Base-by-base conservation (phyloP, 352 stramenopile species). In the Globisporangium radiosum region DNA sequence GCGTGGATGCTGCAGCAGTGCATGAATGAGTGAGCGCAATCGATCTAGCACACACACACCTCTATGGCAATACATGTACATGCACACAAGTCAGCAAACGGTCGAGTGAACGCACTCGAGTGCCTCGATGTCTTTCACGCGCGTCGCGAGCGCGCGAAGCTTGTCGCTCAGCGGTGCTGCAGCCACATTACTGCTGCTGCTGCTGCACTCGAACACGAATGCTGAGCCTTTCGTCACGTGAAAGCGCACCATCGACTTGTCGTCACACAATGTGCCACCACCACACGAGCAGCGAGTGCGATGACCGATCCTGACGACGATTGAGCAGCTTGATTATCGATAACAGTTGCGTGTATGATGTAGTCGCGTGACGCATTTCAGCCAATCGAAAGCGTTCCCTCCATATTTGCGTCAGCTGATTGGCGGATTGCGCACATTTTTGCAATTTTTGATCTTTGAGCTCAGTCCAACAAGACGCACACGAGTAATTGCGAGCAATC, bases 121-220 rank as follows among this genome's bases (percentile, higher is more conserved):
- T 37, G 72, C 59, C 48, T 69, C 65, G 10, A 91, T 53, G 14
- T 72, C 73, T 9, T 85, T 61, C 14, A 66, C 45, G 53, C 68
- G 63, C 36, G 52, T 67, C 54, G 59, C 71, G 44, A 69, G 70
- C 9, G 47, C 47, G 5, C 54, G 59, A 11, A 62, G 62, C 38
- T 64, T 49, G 11, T 36, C 33, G 42, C 42, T 58, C 19, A 7
- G 15, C 11, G 17, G 37, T 13, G 56, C n/a, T 17, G 25, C 25
- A 33, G 25, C 25, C 43, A 54, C 17, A 15, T 38, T 10, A 57
- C 57, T 45, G 33, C 63, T 57, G 44, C 63, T 57, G 44, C 65
- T 66, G n/a, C 71, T 60, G 47, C 76, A 88, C 44, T 87, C 73
- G 60, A 91, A 91, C 45, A 85, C 70, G 58, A 80, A 87, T 62